phyloP scores from a whole-genome alignment of 2,329 filamentous ascomycete genomes.

The Trichoderma harzianum region DNA sequence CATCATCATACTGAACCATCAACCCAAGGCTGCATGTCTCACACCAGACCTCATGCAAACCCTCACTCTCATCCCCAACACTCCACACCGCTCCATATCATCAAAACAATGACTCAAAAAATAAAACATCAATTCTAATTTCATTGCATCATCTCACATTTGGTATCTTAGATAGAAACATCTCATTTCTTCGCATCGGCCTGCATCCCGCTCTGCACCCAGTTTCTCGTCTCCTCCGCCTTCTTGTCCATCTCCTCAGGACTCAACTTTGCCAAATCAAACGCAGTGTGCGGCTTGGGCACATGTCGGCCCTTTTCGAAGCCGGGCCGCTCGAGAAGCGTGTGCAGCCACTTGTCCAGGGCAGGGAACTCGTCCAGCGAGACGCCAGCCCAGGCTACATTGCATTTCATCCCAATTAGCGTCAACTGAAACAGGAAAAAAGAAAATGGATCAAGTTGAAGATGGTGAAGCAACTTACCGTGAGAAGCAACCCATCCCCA shows the following conservation, averaged over 20 bases:
- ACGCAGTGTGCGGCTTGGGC: conserved; percentile 61
- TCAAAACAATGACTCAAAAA: not conserved
- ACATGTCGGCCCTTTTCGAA: conserved; percentile 75
- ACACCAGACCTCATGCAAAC: not conserved
- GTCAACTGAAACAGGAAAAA: not conserved
- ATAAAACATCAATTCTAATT: not conserved
- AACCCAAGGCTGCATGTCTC: not conserved
- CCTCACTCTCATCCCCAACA: not conserved
- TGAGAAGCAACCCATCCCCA: conserved; percentile 70
- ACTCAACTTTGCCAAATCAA: conserved; percentile 42
- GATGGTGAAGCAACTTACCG: conserved; percentile 33
- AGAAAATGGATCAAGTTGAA: too few species aligned
- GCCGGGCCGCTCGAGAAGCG: conserved; percentile 64
- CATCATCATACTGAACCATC: not conserved
- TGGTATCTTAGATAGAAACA: not conserved
- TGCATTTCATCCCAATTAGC: not conserved
- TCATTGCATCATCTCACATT: not conserved
- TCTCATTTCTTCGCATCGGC: conserved; percentile 53
- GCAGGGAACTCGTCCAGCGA: conserved; percentile 73
- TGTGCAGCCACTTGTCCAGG: conserved; percentile 73
- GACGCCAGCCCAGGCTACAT: conserved; percentile 35
- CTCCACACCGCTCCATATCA: not conserved
- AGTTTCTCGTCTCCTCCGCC: conserved; percentile 51
- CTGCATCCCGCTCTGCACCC: conserved; percentile 70
- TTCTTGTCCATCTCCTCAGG: conserved; percentile 55